These are phyloP conservation scores for Amauroascus verrucosus DNA, from an alignment of 2,329 filamentous ascomycete genomes.

Conservation along the genomic window DNA sequence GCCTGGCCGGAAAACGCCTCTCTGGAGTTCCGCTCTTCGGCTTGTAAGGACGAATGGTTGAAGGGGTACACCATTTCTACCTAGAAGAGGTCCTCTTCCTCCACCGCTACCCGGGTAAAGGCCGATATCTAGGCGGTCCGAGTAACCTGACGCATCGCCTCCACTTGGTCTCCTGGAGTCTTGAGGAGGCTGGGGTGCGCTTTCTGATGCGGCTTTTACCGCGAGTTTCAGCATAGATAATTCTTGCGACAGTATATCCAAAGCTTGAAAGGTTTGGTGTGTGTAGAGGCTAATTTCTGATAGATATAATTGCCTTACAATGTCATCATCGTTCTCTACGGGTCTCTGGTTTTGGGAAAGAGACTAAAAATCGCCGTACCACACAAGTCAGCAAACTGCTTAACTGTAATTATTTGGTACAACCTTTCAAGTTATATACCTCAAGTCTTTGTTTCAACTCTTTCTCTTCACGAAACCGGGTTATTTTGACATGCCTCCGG, in stretches of 20 bases:
- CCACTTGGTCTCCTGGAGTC: conserved; percentile 38
- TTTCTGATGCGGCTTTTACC: conserved; percentile 39
- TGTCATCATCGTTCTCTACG: conserved; percentile 68
- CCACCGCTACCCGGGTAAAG: conserved; percentile 36
- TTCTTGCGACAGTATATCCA: conserved; percentile 83
- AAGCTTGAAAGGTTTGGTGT: conserved; percentile 70
- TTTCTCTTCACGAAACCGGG: conserved; percentile 75
- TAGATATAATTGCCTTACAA: conserved; percentile 67
- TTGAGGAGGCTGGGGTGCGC: conserved; percentile 24
- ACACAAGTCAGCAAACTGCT: conserved; percentile 15
- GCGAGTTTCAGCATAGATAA: conserved; percentile 69
- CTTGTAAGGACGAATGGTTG: conserved; percentile 82
- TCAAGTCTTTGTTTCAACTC: conserved; percentile 74
- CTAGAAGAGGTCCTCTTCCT: conserved; percentile 61
- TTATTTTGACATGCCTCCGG: conserved; percentile 73
- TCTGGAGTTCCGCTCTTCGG: conserved; percentile 61
- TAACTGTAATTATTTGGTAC: conserved; percentile 1
- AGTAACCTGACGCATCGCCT: conserved; percentile 48
- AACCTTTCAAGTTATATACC: conserved; percentile 32
- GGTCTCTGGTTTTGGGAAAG: conserved; percentile 49
- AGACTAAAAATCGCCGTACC: conserved; percentile 40
- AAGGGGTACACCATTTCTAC: conserved; percentile 69
- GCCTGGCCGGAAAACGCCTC: conserved; percentile 77
- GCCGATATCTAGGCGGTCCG: conserved; percentile 64
- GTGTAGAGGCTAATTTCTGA: conserved; percentile 62